phyloP scores from a whole-genome alignment of 257 asterid genomes.

The Anisodus tanguticus region DNA sequence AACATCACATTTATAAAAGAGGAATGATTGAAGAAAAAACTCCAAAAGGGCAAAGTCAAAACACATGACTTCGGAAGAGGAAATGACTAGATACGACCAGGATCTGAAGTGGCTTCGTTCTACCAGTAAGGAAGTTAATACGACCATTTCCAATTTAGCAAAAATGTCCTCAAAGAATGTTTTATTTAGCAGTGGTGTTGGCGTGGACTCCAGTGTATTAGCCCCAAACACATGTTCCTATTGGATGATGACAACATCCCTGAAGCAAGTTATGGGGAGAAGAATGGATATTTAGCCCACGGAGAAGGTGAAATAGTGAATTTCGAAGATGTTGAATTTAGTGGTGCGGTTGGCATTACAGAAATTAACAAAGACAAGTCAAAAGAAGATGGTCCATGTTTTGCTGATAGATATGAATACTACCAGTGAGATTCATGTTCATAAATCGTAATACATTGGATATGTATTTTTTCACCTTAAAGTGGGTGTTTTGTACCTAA shows the following conservation, averaged over 20 bases:
- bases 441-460: too few relatives aligned
- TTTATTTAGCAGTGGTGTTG: conserved; percentile 57
- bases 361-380: conserved; percentile 60
- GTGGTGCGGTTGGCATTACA: conserved; percentile 52
- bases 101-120: conserved; percentile 95
- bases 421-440: too few relatives aligned
- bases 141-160: conserved; percentile 53
- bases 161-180: conserved; percentile 72
- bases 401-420: too few relatives aligned
- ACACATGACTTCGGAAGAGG: conserved; percentile 62
- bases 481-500: too few relatives aligned
- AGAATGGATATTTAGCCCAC: conserved; percentile 65
- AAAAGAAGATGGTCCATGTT: conserved; percentile 57
- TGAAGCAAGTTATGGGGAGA: conserved; percentile 58
- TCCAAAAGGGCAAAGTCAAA: too few relatives aligned
- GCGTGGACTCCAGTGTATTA: conserved; percentile 52
- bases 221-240: conserved; percentile 73
- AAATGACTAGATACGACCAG: conserved; percentile 81
- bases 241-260: conserved; percentile 63
- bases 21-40: too few relatives aligned
- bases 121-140: conserved; percentile 73
- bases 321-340: conserved; percentile 76
- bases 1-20: too few relatives aligned
- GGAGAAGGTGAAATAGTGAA: conserved; percentile 81
- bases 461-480: too few relatives aligned